A percentile compares a stretch with the other conserved stretches of the same genome.
These are phyloP conservation scores for Diaporthe sp. DNA, from an alignment of 2,329 filamentous ascomycete genomes.

Conservation along the genomic window DNA sequence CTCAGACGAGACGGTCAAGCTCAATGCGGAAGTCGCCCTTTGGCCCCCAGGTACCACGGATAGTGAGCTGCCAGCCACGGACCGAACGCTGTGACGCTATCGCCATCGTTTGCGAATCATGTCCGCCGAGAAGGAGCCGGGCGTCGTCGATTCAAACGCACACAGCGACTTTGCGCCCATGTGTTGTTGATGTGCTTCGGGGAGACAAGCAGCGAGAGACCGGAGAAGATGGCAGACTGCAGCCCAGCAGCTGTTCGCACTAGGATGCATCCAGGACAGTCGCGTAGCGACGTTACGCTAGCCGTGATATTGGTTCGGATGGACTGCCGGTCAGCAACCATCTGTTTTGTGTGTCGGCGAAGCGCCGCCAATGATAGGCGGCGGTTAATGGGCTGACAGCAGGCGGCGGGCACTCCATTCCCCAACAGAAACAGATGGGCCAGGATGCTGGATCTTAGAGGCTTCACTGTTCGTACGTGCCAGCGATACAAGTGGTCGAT, in stretches of 20 bases:
- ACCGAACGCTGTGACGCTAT: constrained; percentile 1
- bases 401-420: constrained; percentile 1
- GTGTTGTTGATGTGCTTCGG: too few relatives aligned
- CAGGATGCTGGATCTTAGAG: background rate
- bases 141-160: background rate
- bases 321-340: constrained; percentile 25
- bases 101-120: background rate
- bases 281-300: background rate
- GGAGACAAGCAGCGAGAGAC: background rate
- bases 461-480: background rate
- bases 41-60: background rate
- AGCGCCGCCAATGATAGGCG: constrained; percentile 17
- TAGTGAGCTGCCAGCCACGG: background rate
- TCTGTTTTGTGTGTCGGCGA: constrained; percentile 10
- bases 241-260: background rate
- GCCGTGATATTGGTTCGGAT: constrained; percentile 22
- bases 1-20: constrained; percentile 29
- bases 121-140: background rate
- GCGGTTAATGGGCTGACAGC: background rate
- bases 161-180: background rate
- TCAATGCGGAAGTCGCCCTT: background rate
- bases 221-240: background rate
- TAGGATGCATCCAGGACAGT: background rate
- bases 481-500: background rate
- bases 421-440: constrained; percentile 31